A percentile compares a stretch with the other conserved stretches of the same genome.
Evolutionary conservation across 768 basidiomycete species (phyloP).

Genomic region (Pisolithus marmoratus): DNA sequence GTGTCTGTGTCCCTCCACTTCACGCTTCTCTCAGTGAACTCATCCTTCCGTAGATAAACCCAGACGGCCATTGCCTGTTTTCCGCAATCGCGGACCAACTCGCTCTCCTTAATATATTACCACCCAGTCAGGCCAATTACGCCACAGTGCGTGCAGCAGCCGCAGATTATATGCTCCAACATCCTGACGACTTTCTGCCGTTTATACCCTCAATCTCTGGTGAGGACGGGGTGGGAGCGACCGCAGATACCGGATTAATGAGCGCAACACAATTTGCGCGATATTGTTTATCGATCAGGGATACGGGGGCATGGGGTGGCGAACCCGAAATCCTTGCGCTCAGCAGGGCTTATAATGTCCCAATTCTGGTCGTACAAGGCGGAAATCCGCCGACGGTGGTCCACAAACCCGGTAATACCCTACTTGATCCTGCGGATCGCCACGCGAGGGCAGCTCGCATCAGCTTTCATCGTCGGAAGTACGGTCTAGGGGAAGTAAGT

Average conservation of each 20-base stretch:
- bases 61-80: slow-evolving; percentile 96
- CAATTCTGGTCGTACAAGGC: slow-evolving; percentile 88
- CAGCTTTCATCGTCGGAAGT: slow-evolving; percentile 92
- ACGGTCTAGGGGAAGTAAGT: slow-evolving; percentile 91
- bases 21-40: background rate
- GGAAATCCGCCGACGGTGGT: slow-evolving; percentile 78
- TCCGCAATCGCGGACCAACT: slow-evolving; percentile 93
- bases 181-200: slow-evolving; percentile 88
- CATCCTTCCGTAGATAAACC: slow-evolving; percentile 62
- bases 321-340: slow-evolving; percentile 95
- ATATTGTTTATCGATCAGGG: slow-evolving; percentile 75
- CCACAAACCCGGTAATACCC: slow-evolving; percentile 53
- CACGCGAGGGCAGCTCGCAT: slow-evolving; percentile 52
- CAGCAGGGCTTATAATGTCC: slow-evolving; percentile 70
- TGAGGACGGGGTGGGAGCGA: slow-evolving; percentile 63
- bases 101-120: slow-evolving; percentile 59
- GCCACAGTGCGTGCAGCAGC: slow-evolving; percentile 59
- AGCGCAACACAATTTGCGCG: slow-evolving; percentile 51
- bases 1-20: slow-evolving; percentile 8
- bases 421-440: slow-evolving; percentile 19
- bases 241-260: slow-evolving; percentile 64
- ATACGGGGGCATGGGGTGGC: slow-evolving; percentile 94
- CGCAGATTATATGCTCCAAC: slow-evolving; percentile 71
- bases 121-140: slow-evolving; percentile 54
- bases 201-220: slow-evolving; percentile 76